phyloP scores from a whole-genome alignment of 176 grass and related monocot species.

The Triticum dicoccoides region DNA sequence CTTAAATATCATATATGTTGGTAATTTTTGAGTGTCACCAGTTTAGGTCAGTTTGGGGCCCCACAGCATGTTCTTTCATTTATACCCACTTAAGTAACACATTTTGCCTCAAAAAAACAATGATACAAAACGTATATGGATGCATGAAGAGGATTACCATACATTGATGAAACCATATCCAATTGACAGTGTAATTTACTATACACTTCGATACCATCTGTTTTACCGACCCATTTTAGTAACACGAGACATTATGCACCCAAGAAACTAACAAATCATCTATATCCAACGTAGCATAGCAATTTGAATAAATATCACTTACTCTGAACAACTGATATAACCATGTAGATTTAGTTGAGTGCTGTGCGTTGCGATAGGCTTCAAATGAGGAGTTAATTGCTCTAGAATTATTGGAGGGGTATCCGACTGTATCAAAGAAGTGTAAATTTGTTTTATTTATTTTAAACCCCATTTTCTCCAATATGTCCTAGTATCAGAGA shows the following conservation, averaged over 20 bases:
- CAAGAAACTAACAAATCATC: neutral
- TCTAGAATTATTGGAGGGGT: neutral
- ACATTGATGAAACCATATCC: neutral
- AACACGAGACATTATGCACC: neutral
- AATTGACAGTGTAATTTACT: neutral
- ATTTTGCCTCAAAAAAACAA: neutral
- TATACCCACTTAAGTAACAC: neutral
- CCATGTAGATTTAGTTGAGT: neutral
- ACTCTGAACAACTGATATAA: constrained; percentile 3
- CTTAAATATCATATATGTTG: constrained; percentile 8
- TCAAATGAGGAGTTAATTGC: neutral
- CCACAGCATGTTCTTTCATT: neutral
- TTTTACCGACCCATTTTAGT: neutral
- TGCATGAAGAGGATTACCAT: neutral
- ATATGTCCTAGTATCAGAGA: neutral
- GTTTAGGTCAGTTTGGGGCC: neutral
- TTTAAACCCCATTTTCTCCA: neutral
- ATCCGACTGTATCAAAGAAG: neutral
- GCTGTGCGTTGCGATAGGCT: neutral
- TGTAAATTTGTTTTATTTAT: neutral
- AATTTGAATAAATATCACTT: neutral
- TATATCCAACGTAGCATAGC: neutral
- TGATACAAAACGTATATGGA: neutral
- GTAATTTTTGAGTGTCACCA: neutral
- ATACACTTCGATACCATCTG: neutral